A percentile compares a stretch with the other conserved stretches of the same genome.
Conservation (phyloP, 116 monocot species). For the Cymodocea nodosa region DNA sequence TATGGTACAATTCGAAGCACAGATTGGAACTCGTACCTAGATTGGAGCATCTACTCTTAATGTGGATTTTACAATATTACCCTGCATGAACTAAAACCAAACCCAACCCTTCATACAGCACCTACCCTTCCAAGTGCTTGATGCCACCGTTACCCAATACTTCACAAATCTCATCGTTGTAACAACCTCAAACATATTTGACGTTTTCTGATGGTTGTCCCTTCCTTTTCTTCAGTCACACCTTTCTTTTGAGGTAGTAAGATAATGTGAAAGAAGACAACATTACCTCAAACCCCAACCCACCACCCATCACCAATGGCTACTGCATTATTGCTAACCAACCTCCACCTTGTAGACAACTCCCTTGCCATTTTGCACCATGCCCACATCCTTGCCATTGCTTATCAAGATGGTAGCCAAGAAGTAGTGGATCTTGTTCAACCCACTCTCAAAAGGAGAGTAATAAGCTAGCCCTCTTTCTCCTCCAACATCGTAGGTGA, state of each 20-base stretch:
- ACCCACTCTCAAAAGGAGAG: conserved; percentile 4
- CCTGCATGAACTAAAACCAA: no score
- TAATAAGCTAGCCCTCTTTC: background rate
- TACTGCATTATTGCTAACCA: background rate
- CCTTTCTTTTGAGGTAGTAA: conserved; percentile 18
- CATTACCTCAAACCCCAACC: conserved; percentile 5
- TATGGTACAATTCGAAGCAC: no score
- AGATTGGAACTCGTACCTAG: no score
- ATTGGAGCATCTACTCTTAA: no score
- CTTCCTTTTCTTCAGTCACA: conserved; percentile 36
- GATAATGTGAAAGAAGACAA: conserved; percentile 13
- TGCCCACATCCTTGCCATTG: conserved; percentile 1
- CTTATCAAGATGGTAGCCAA: background rate
- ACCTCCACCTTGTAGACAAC: conserved; percentile 7
- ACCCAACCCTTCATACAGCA: no score
- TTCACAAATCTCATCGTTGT: no score
- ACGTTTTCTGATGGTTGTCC: conserved; percentile 88
- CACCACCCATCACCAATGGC: background rate
- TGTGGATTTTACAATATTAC: no score
- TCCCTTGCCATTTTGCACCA: background rate
- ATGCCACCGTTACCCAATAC: no score
- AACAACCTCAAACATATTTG: no score
- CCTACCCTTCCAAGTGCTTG: no score
- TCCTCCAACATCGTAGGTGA: background rate
- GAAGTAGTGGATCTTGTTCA: background rate